Evolutionary conservation across 176 grass and related monocot species (phyloP), one percentile per base, ranked within the genome.

Genomic region (Luzula sylvatica): DNA sequence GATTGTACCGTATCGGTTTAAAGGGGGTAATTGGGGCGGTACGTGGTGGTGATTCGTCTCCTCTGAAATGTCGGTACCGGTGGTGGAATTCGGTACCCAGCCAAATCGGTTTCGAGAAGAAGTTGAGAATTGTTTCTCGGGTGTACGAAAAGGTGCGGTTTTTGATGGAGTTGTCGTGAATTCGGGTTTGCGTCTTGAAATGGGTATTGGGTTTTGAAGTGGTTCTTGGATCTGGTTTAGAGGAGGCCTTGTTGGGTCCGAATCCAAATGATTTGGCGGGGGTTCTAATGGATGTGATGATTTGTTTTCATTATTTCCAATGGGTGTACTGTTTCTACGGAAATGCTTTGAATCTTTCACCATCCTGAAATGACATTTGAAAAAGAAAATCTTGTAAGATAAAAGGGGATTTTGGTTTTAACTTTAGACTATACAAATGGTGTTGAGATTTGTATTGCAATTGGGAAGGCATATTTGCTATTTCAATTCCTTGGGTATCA

Each of bases 111-210:
- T 55, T 61, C 78, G 72, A 8, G 29, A 27, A 56, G 17, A 17
- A 9, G 65, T 27, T 42, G 66, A 45, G 5, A 46, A 16, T 2
- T 65, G 43, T 70, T 89, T 96, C 16, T 96, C 92, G 12, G 92
- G 92, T 0, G 92, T 96, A 53, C 74, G 78, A 58, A 96, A 82
- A 35, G 58, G 67, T 44, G 65, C 42, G 51, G 70, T 86, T 14
- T 81, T 86, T 7, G 81, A 82, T 35, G 78, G 81, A 12, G 74
- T 79, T 26, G 61, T 63, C 22, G 62, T 42, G 11, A 75, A 58
- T 42, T 89, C 92, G 4, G 71, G 11, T 72, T 96, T 96, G 66
- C 85, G 67, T 68, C 73, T 88, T 27, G 52, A 66, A 50, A 46
- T 60, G 52, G 74, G 74, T 15, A 50, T 70, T 52, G 67, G 52